phyloP scores from a whole-genome alignment of 345 rosid genomes.

The Geranium rotundifolium region DNA sequence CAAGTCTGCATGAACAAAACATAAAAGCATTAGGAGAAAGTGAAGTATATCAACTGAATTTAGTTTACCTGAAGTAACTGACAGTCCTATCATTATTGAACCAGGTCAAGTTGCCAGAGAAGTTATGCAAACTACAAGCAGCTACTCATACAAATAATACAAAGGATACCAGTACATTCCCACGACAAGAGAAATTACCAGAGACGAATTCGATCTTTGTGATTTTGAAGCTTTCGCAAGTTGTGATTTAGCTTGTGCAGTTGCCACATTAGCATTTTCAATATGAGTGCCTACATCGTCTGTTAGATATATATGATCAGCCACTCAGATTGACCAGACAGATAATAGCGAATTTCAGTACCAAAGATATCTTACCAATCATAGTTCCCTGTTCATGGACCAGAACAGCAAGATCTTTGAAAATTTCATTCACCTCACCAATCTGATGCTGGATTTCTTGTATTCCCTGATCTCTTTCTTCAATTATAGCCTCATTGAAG shows the following conservation, averaged over 20 bases:
- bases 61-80: no score
- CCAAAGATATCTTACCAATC: constrained; percentile 41
- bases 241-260: constrained; percentile 63
- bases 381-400: constrained; percentile 90
- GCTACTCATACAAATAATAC: background rate
- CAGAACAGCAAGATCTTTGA: constrained; percentile 85
- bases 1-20: no score
- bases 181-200: constrained; percentile 31
- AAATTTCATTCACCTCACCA: constrained; percentile 89
- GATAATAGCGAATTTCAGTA: background rate
- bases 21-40: no score
- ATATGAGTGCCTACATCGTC: constrained; percentile 77
- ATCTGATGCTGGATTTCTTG: constrained; percentile 90
- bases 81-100: no score
- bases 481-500: constrained; percentile 83
- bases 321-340: background rate
- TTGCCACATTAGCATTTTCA: constrained; percentile 61
- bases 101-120: no score
- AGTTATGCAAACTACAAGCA: background rate
- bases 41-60: no score
- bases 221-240: constrained; percentile 75
- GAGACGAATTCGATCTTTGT: constrained; percentile 86
- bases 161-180: background rate
- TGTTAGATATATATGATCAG: constrained; percentile 13
- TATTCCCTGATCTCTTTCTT: constrained; percentile 92